A percentile compares a stretch with the other conserved stretches of the same genome.
Conservation (phyloP, 2,329 filamentous ascomycete genomes). For the Monilinia fructigena region DNA sequence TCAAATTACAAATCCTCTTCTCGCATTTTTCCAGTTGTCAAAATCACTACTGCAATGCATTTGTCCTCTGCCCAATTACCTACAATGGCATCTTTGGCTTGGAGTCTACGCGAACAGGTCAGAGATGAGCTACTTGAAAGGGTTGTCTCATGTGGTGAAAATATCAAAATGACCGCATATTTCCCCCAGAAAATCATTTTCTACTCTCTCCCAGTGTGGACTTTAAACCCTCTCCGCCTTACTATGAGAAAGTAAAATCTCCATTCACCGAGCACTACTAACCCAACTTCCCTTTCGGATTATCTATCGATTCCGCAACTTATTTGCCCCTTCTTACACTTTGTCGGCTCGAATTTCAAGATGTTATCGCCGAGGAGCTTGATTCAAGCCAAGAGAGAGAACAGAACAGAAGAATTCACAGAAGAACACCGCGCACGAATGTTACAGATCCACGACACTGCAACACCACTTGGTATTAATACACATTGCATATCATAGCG, state of each 20-base stretch:
- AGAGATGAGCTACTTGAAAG: constrained; percentile 12
- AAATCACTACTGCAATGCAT: neutral
- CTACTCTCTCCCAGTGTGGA: neutral
- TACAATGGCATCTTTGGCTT: constrained; percentile 12
- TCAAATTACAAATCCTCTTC: neutral
- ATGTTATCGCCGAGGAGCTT: constrained; percentile 7
- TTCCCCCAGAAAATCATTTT: neutral
- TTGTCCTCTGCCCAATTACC: neutral
- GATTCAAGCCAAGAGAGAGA: neutral
- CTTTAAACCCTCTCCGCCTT: neutral
- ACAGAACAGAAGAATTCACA: no score
- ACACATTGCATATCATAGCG: neutral
- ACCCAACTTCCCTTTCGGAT: constrained; percentile 4
- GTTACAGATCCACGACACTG: constrained; percentile 3
- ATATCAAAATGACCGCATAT: neutral
- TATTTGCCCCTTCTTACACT: constrained; percentile 12
- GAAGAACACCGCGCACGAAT: constrained; percentile 1
- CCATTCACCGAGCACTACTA: no score
- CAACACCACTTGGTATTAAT: constrained; percentile 13
- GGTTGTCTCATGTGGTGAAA: constrained; percentile 12
- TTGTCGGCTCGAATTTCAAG: neutral
- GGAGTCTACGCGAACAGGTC: neutral
- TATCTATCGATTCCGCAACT: constrained; percentile 5
- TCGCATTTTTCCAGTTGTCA: neutral
- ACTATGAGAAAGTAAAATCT: constrained; percentile 2